Conservation (phyloP, 108 stramenopile species). For the Aureococcus anophagefferens region DNA sequence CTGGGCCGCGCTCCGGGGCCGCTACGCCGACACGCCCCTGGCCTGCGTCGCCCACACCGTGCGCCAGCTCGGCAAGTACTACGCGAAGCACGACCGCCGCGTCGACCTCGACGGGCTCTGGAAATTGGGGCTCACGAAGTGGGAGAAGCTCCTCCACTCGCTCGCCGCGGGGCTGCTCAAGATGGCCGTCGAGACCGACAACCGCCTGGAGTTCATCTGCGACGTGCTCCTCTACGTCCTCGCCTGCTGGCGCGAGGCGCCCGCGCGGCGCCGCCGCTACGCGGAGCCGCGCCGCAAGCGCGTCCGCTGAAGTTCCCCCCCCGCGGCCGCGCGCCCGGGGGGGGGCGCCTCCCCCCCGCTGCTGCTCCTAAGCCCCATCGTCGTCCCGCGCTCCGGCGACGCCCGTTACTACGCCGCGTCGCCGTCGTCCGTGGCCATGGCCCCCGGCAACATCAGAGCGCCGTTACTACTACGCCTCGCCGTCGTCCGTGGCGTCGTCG, state of each 20-base stretch:
- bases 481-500: background rate
- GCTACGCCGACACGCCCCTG: background rate
- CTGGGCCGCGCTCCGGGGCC: background rate
- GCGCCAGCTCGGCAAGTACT: background rate
- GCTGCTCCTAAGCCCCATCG: no score
- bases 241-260: background rate
- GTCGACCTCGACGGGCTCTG: background rate
- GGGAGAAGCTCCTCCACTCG: background rate
- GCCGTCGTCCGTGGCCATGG: no score
- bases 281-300: no score
- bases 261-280: background rate
- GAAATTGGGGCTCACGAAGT: background rate
- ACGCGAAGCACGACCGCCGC: background rate
- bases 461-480: background rate
- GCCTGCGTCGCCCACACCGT: background rate
- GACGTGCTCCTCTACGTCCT: background rate
- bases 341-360: no score
- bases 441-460: no score
- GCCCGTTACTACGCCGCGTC: no score
- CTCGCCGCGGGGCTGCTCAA: background rate
- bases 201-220: background rate
- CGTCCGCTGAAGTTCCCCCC: no score
- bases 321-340: no score
- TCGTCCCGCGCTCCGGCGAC: no score
- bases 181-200: background rate